These are phyloP conservation scores for Pseudogymnoascus sp. DNA, from an alignment of 2,329 filamentous ascomycete genomes.

Conservation along the genomic window DNA sequence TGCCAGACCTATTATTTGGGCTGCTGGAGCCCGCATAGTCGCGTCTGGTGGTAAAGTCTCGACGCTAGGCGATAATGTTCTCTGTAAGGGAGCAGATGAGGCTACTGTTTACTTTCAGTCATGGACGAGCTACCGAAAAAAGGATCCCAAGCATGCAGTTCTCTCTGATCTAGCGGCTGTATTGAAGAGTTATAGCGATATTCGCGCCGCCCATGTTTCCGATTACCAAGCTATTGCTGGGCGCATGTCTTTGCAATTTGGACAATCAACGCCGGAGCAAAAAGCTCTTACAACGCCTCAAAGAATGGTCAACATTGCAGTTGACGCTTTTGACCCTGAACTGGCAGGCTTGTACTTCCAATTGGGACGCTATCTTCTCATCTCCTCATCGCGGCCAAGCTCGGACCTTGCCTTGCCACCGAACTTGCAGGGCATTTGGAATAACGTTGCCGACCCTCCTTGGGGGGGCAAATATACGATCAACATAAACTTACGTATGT, in stretches of 20 bases:
- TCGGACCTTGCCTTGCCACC: constrained; percentile 29
- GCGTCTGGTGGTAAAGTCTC: constrained; percentile 19
- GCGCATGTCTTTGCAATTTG: constrained; percentile 13
- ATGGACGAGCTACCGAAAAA: constrained; percentile 20
- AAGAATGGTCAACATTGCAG: constrained; percentile 9
- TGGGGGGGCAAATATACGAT: constrained; percentile 39
- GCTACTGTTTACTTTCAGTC: constrained; percentile 20
- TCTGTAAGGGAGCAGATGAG: constrained; percentile 19
- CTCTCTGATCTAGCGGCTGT: constrained; percentile 16
- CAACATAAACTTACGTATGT: constrained; percentile 38
- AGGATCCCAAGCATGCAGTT: constrained; percentile 15
- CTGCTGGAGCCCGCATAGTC: constrained; percentile 17
- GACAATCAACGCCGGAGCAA: constrained; percentile 14
- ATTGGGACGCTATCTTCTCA: constrained; percentile 31
- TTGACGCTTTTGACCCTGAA: constrained; percentile 17
- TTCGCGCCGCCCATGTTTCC: not conserved
- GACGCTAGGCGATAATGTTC: constrained; percentile 19
- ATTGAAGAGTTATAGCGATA: not conserved
- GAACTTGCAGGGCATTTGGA: constrained; percentile 41
- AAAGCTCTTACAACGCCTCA: constrained; percentile 12
- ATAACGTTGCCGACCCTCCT: constrained; percentile 32
- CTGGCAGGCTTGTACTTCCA: constrained; percentile 29
- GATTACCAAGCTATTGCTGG: constrained; percentile 7
- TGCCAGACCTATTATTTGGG: constrained; percentile 15
- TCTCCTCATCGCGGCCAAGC: constrained; percentile 26